A percentile compares a stretch with the other conserved stretches of the same genome.
Evolutionary conservation across 208 protist genomes (phyloP).

Genomic region (Crithidia bombi): DNA sequence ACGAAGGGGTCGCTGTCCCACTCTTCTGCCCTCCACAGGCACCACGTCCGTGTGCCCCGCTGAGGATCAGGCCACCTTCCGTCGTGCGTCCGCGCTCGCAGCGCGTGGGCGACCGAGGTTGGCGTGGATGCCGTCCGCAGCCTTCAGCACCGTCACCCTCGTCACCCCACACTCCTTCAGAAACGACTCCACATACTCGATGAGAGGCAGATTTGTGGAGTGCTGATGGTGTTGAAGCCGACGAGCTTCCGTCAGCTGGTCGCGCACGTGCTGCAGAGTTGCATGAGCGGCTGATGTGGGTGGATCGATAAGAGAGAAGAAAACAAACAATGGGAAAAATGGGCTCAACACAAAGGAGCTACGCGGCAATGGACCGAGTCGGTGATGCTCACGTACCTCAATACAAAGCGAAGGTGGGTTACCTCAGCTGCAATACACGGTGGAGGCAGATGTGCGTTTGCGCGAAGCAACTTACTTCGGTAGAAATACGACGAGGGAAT

Average conservation of each 20-base stretch:
- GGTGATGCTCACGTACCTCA: too few relatives aligned
- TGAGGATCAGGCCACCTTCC: conserved; percentile 69
- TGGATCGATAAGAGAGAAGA: not conserved
- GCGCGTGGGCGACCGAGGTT: conserved; percentile 68
- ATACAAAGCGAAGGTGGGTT: too few relatives aligned
- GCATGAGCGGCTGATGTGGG: too few relatives aligned
- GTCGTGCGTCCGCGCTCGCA: conserved; percentile 47
- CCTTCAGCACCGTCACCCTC: conserved; percentile 38
- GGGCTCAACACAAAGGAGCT: too few relatives aligned
- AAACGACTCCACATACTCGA: conserved; percentile 47
- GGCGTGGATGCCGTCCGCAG: conserved; percentile 54
- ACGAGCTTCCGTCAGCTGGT: conserved; percentile 64
- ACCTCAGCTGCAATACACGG: too few relatives aligned
- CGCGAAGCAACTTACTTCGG: not conserved
- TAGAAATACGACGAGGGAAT: too few relatives aligned
- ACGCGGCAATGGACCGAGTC: too few relatives aligned
- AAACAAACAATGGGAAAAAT: conserved; percentile 4
- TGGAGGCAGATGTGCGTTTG: not conserved
- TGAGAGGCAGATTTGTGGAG: conserved; percentile 51
- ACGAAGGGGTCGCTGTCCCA: conserved; percentile 71
- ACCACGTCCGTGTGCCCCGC: conserved; percentile 79
- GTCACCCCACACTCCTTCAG: conserved; percentile 38
- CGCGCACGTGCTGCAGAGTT: conserved; percentile 26
- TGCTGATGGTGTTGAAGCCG: conserved; percentile 61
- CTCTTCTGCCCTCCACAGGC: conserved; percentile 66